phyloP scores from a whole-genome alignment of 2,329 filamentous ascomycete genomes.

The Capronia epimyces region DNA sequence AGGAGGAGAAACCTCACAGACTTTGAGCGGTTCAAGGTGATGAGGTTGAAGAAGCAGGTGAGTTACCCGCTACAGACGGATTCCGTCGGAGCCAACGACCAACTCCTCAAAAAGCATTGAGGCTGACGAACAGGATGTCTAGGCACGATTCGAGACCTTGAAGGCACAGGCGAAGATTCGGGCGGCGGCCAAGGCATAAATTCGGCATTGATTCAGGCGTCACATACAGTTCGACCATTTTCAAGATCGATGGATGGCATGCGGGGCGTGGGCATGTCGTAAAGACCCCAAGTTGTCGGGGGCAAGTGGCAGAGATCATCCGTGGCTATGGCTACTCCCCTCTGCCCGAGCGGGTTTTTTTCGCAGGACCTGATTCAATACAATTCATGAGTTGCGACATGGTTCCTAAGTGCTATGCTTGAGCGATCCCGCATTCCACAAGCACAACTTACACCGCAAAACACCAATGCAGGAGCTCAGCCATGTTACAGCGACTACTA shows the following conservation, averaged over 20 bases:
- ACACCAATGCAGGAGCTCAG: not conserved
- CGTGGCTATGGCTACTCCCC: constrained; percentile 16
- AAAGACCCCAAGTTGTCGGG: constrained; percentile 5
- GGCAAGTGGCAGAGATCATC: constrained; percentile 3
- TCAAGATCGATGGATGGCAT: constrained; percentile 15
- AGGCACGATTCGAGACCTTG: constrained; percentile 89
- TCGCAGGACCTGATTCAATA: constrained; percentile 24
- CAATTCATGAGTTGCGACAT: constrained; percentile 19
- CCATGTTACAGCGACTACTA: not conserved
- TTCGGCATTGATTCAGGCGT: constrained; percentile 22
- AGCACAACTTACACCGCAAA: not conserved
- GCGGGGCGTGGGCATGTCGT: constrained; percentile 17
- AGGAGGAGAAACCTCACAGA: constrained; percentile 89
- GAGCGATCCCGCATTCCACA: not conserved
- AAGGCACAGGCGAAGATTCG: constrained; percentile 94
- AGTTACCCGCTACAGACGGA: constrained; percentile 33
- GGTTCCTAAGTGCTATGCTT: not conserved
- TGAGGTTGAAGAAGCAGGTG: constrained; percentile 99
- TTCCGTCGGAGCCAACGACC: not conserved
- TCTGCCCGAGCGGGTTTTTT: constrained; percentile 14
- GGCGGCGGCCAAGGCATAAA: constrained; percentile 60
- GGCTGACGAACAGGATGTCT: constrained; percentile 10
- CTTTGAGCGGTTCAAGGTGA: constrained; percentile 99
- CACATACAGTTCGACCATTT: constrained; percentile 11
- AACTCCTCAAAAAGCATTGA: not conserved